Evolutionary conservation across 73 alveolate genomes (phyloP).

Genomic region (Paramecium pentaurelia): DNA sequence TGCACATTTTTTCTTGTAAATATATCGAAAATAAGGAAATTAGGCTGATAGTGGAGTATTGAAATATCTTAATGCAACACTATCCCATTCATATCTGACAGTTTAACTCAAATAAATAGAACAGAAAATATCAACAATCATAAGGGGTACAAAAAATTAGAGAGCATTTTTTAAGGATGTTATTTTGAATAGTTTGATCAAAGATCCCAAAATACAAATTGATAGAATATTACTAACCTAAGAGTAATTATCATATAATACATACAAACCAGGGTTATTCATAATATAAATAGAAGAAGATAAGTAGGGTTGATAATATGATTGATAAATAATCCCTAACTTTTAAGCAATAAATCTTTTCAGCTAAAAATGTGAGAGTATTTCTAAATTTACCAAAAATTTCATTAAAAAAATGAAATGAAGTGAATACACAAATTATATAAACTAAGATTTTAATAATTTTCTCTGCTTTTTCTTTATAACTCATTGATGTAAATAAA

Average conservation of each 20-base stretch:
- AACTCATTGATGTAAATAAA: background rate
- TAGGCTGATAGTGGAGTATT: conserved; percentile 28
- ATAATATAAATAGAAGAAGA: background rate
- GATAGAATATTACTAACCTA: conserved; percentile 1
- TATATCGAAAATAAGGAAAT: background rate
- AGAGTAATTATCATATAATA: background rate
- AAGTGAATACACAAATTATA: background rate
- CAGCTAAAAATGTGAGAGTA: background rate
- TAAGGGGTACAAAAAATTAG: conserved; percentile 5
- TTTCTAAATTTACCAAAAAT: background rate
- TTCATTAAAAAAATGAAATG: background rate
- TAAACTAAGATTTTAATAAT: background rate
- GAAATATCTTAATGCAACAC: conserved; percentile 3
- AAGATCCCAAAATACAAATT: conserved; percentile 9
- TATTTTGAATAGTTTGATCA: conserved; percentile 1
- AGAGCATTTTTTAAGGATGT: conserved; percentile 7
- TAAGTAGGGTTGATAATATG: background rate
- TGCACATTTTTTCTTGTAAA: conserved; percentile 18
- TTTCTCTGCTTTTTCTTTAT: background rate
- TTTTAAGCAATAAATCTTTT: background rate
- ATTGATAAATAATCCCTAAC: background rate
- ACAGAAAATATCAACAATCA: background rate
- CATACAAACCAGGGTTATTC: conserved; percentile 29
- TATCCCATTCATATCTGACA: conserved; percentile 51
- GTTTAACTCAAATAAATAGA: conserved; percentile 28